These are phyloP conservation scores for Aphanomyces invadans DNA, from an alignment of 352 stramenopile species.

Conservation along the genomic window DNA sequence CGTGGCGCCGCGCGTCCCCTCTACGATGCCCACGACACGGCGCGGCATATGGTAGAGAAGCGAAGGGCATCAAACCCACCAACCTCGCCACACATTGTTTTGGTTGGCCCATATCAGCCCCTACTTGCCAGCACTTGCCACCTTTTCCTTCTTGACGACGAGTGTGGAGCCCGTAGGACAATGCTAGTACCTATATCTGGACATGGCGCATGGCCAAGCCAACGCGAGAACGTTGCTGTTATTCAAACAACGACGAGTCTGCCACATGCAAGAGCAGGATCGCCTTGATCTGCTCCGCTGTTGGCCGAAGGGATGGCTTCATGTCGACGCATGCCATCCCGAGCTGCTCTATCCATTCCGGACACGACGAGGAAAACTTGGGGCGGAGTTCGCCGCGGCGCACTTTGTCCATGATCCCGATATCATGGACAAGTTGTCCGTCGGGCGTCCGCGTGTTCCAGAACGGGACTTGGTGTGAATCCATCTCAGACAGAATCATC, in stretches of 20 bases:
- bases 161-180: no score
- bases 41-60: no score
- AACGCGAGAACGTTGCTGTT: no score
- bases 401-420: slow-evolving; percentile 24
- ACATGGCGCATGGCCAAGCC: no score
- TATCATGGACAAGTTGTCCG: slow-evolving; percentile 14
- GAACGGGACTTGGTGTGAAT: slow-evolving; percentile 24
- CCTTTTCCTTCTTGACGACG: no score
- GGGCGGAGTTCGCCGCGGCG: slow-evolving; percentile 6
- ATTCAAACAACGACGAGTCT: slow-evolving; percentile 20
- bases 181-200: no score
- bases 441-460: slow-evolving; percentile 4
- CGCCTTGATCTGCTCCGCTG: not conserved
- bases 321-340: slow-evolving; percentile 7
- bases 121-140: no score
- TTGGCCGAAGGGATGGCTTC: slow-evolving; percentile 5
- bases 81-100: no score
- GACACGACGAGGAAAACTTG: slow-evolving; percentile 14
- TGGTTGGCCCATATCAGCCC: no score
- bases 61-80: no score
- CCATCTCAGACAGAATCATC: slow-evolving; percentile 79
- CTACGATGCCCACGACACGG: no score
- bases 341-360: slow-evolving; percentile 1
- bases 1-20: no score
- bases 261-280: not conserved